Base-by-base conservation (phyloP, 176 grass and related monocot species). In the Typha latifolia region DNA sequence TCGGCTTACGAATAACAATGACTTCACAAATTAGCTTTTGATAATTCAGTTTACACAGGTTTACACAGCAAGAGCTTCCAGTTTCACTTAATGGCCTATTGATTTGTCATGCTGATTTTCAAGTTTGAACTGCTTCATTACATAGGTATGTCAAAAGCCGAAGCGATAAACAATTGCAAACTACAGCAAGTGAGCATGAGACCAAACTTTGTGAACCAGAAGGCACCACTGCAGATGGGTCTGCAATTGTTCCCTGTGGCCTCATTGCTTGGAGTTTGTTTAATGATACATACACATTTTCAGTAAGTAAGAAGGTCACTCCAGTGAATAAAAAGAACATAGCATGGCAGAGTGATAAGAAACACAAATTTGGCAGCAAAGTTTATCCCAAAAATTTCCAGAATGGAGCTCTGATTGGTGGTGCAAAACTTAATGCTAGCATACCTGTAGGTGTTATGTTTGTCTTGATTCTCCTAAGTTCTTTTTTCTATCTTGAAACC, bases 351-450 rank as follows among this genome's bases (percentile, higher is more conserved):
- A 91, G 93, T 72, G 85, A 91, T 66, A 87, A 83, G 52, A 75
- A 78, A 0, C 71, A 78, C 49, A 91, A 91, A 72, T 96, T 91
- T 20, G 74, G 93, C n/a, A 86, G 69, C 48, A 78, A 89, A 78
- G 78, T 96, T 61, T 96, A 89, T 81, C 88, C 93, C 61, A 96
- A 84, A 52, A 96, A 96, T 80, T 96, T 91, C 55, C 93, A 89
- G 75, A 72, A 63, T 10, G 93, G 88, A 66, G 62, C 53, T 70
- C 75, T 92, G 34, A 84, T 92, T 70, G 93, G 93, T 47, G 93
- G 93, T n/a, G 85, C 77, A 48, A 89, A 72, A 51, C 78, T 96
- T 59, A 89, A 96, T 32, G 80, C 82, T 50, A 91, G 88, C 82
- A 84, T 91, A 88, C 92, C 92, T 3, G 91, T 96, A 85, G 3